Conservation (phyloP, 495 filamentous ascomycete species). For the Tuber microsphaerosporum region DNA sequence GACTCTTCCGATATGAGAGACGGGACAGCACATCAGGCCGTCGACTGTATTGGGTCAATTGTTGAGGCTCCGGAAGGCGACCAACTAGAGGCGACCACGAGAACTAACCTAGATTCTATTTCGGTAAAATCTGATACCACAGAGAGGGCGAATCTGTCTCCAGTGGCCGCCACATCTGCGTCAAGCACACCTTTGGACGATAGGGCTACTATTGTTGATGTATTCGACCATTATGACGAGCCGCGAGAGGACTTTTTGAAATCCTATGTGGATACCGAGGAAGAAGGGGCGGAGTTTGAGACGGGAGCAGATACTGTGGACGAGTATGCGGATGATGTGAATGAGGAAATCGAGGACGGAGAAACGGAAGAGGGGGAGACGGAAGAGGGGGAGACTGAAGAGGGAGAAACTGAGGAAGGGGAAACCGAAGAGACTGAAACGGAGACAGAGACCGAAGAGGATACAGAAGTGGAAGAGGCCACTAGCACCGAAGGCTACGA, state of each 20-base stretch:
- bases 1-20: conserved; percentile 17
- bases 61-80: conserved; percentile 29
- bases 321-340: conserved; percentile 15
- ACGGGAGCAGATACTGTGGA: conserved; percentile 29
- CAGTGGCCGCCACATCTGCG: conserved; percentile 25
- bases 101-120: conserved; percentile 31
- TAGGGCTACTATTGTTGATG: conserved; percentile 35
- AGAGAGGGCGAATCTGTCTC: conserved; percentile 28
- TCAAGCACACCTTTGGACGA: conserved; percentile 36
- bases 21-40: conserved; percentile 33
- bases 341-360: conserved; percentile 17
- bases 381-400: conserved; percentile 15
- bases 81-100: conserved; percentile 36
- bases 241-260: conserved; percentile 39
- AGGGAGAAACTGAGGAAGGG: conserved; percentile 1
- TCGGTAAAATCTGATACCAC: conserved; percentile 25
- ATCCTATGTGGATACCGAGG: conserved; percentile 32
- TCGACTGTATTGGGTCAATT: conserved; percentile 29
- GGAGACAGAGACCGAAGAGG: conserved; percentile 26
- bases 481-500: conserved; percentile 16
- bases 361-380: conserved; percentile 21
- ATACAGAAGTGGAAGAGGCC: conserved; percentile 32
- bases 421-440: conserved; percentile 13
- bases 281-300: conserved; percentile 14
- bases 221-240: conserved; percentile 41